Base-by-base conservation (phyloP, 2,329 filamentous ascomycete genomes). In the Spiromastix sp. region DNA sequence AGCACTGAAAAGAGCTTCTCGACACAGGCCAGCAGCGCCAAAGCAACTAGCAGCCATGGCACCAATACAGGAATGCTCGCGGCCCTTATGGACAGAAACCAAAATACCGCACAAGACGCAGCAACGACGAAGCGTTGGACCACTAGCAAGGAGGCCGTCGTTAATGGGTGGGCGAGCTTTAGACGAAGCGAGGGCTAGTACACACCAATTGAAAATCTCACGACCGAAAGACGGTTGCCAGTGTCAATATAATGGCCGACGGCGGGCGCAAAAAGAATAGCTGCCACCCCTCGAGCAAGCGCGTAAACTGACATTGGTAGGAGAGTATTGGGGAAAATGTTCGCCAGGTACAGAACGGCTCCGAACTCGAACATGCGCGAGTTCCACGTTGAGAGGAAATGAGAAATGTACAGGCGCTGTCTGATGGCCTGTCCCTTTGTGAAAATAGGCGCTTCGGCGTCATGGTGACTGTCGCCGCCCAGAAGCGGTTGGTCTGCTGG, bases 291-390 rank as follows among this genome's bases (percentile, higher is more conserved):
- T 15, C 81, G 71, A 4, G 68, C 61, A 5, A 85, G 57, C 0
- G 80, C 80, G 48, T 85, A 85, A n/a, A 79, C 58, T 0, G 79
- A 83, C 37, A 78, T 67, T 22, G 74, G 79, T 15, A 81, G 63
- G 15, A 85, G 59, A 0, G 78, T 82, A 1, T 64, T 57, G 0
- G 70, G 70, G 44, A 66, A 78, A 30, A 73, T 65, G 1, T 63
- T 54, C 0, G 72, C 71, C 7, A 78, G 60, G 51, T 70, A 78
- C 4, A 78, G 59, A 4, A 79, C 70, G 4, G 72, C 68, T 19
- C 67, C 75, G 37, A 79, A 79, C 48, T 80, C 74, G 42, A 79
- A 80, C 37, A 74, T 57, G 13, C 76, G 70, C 0, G 74, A 72
- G 52, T 79, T 80, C 72, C 72, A 78, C 32, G 74, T 71, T 4